Base-by-base conservation (phyloP, 1,284 basidiomycete genomes). In the Meira miltonrushii region DNA sequence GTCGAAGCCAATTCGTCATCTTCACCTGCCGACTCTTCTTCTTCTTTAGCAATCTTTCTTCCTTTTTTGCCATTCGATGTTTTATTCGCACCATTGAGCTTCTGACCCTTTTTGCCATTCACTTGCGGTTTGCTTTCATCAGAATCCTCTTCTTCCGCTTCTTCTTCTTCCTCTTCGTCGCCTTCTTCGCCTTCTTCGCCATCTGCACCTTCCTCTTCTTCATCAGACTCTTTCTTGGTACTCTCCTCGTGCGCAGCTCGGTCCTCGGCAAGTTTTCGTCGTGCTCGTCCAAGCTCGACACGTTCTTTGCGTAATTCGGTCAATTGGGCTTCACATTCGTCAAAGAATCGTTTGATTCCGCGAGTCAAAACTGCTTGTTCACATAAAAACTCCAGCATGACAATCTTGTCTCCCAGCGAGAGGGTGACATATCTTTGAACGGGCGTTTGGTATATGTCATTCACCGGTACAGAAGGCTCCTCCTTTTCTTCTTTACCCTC, bases 251-350 rank as follows among this genome's bases (percentile, higher is more conserved):
- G 82, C n/a, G 78, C 74, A 46, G 82, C 84, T 82, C 90, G 88
- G 67, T 88, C 86, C 75, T 91, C 88, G 57, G 83, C 23, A 7
- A 87, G 83, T 74, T 88, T 86, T 79, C 90, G 92, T 80, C 88
- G 88, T 68, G 87, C 83, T 62, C 93, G 83, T 78, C 92, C 93
- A 55, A 93, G 85, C 67, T 98, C 94, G 39, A 94, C 90, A 79
- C 93, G 90, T 79, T 94, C 91, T 81, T 98, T 98, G 65, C 94
- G 82, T 54, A 95, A 82, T 46, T 92, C 89, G 10, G 95, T 97
- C 61, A 98, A 80, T 65, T 88, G 86, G 66, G 88, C 84, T 71
- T 93, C 92, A 71, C 89, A 91, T 55, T 86, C 84, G 69, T 98
- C 95, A 84, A 97, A 89, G 72, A 89, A 90, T 11, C 83, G 80